Conservation (phyloP, 2,329 filamentous ascomycete genomes). For the Piedraia hortae region DNA sequence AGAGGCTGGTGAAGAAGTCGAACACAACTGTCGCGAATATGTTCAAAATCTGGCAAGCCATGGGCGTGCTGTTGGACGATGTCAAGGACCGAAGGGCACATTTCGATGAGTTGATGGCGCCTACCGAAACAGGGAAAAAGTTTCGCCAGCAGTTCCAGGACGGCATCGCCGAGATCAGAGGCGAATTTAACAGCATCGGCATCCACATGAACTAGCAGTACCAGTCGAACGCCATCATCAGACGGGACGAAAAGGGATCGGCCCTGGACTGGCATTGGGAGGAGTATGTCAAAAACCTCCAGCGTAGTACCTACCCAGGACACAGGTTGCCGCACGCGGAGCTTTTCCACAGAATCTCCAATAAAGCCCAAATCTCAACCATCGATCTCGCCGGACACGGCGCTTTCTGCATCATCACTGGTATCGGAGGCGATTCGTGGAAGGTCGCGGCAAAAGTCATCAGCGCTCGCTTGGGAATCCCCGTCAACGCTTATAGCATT, state of each 20-base stretch:
- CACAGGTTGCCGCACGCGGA: conserved; percentile 31
- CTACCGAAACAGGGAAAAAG: background rate
- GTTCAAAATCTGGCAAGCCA: conserved; percentile 1
- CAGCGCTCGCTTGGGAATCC: conserved; percentile 14
- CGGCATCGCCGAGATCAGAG: conserved; percentile 3
- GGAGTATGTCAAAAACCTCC: conserved; percentile 12
- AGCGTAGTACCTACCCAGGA: conserved; percentile 27
- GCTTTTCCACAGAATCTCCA: conserved; percentile 24
- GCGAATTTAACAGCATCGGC: conserved; percentile 23
- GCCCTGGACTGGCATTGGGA: conserved; percentile 9
- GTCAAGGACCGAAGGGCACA: background rate
- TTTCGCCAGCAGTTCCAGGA: conserved; percentile 10
- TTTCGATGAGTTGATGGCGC: background rate
- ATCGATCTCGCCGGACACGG: conserved; percentile 30
- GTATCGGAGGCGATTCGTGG: conserved; percentile 28
- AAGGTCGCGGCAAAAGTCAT: conserved; percentile 19
- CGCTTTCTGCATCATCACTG: conserved; percentile 16
- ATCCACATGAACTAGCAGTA: conserved; percentile 27
- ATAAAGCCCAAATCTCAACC: conserved; percentile 21
- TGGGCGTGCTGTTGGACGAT: conserved; percentile 3
- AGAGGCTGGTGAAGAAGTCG: conserved; percentile 23
- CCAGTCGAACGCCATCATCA: conserved; percentile 19
- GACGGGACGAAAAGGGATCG: conserved; percentile 5
- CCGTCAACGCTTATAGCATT: conserved; percentile 21
- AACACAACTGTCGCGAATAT: conserved; percentile 18